These are phyloP conservation scores for Pseudonectria buxi DNA, from an alignment of 2,329 filamentous ascomycete genomes.

Conservation along the genomic window DNA sequence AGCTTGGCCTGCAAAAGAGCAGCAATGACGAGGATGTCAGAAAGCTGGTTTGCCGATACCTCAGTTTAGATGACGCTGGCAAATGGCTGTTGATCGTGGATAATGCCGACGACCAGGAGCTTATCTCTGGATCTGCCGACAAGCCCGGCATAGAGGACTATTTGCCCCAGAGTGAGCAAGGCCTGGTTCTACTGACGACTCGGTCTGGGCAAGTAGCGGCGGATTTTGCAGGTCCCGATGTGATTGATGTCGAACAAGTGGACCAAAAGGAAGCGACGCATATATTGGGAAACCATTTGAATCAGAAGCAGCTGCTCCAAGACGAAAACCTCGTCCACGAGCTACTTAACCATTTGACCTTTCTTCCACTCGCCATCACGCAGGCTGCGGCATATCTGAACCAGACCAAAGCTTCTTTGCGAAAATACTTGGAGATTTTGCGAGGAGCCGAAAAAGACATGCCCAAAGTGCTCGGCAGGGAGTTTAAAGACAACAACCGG, in stretches of 20 bases:
- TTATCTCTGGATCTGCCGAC: constrained; percentile 12
- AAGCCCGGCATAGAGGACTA: constrained; percentile 17
- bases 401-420: constrained; percentile 13
- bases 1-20: constrained; percentile 32
- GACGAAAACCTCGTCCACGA: constrained; percentile 7
- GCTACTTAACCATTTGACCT: constrained; percentile 27
- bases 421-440: constrained; percentile 25
- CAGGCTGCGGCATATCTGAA: constrained; percentile 34
- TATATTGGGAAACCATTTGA: constrained; percentile 22
- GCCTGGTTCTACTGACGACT: constrained; percentile 28
- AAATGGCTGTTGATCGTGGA: constrained; percentile 32
- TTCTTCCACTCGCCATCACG: constrained; percentile 34
- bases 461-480: constrained; percentile 23
- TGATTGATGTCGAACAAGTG: constrained; percentile 25
- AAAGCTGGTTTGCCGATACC: constrained; percentile 46
- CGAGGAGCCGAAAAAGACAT: constrained; percentile 19
- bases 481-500: constrained; percentile 27
- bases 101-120: constrained; percentile 31
- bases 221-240: constrained; percentile 16
- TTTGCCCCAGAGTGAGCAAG: constrained; percentile 23
- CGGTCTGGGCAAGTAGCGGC: constrained; percentile 24
- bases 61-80: constrained; percentile 16
- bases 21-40: constrained; percentile 48
- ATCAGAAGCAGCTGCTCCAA: constrained; percentile 9
- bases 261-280: constrained; percentile 17